Percentiles rank a stretch among this genome's conserved stretches.
Evolutionary conservation across 805 yeast species (phyloP).

Genomic region (Sugiyamaella smithiae): DNA sequence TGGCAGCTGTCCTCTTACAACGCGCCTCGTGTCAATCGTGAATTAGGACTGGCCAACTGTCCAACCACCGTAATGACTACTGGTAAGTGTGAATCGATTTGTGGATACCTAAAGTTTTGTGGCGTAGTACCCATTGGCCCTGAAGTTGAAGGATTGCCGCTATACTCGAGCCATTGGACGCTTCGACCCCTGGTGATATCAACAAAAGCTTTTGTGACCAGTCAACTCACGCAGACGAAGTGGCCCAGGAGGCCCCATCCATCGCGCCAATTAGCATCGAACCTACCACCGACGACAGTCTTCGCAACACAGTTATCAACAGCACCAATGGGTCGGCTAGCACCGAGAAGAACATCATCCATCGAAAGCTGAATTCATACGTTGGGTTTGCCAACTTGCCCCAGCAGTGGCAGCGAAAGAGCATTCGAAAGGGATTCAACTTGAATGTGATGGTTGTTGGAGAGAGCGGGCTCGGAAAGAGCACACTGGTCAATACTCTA

Average conservation of each 20-base stretch:
- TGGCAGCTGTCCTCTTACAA: not conserved
- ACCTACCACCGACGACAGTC: slow-evolving; percentile 15
- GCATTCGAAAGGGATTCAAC: slow-evolving; percentile 83
- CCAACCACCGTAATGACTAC: not conserved
- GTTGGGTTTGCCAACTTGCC: slow-evolving; percentile 98
- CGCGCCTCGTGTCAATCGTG: slow-evolving; percentile 5
- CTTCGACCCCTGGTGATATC: too few species aligned
- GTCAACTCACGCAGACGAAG: slow-evolving; percentile 8
- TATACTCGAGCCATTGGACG: too few species aligned
- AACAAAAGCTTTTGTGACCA: too few species aligned
- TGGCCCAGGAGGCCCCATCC: slow-evolving; percentile 20
- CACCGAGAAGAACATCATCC: slow-evolving; percentile 25
- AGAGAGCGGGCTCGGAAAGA: slow-evolving; percentile 88
- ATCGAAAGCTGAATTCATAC: slow-evolving; percentile 76
- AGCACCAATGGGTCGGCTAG: slow-evolving; percentile 9
- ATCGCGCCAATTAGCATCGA: slow-evolving; percentile 16
- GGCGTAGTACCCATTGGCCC: too few species aligned
- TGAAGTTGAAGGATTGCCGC: too few species aligned
- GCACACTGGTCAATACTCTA: slow-evolving; percentile 86
- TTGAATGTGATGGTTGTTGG: slow-evolving; percentile 82
- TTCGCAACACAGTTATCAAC: slow-evolving; percentile 20
- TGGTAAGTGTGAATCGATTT: slow-evolving; percentile 7
- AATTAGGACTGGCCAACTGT: not conserved
- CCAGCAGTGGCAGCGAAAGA: slow-evolving; percentile 97
- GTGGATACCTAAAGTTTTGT: too few species aligned